These are phyloP conservation scores for Moesziomyces parantarcticus DNA, from an alignment of 1,284 basidiomycete species.

Conservation along the genomic window DNA sequence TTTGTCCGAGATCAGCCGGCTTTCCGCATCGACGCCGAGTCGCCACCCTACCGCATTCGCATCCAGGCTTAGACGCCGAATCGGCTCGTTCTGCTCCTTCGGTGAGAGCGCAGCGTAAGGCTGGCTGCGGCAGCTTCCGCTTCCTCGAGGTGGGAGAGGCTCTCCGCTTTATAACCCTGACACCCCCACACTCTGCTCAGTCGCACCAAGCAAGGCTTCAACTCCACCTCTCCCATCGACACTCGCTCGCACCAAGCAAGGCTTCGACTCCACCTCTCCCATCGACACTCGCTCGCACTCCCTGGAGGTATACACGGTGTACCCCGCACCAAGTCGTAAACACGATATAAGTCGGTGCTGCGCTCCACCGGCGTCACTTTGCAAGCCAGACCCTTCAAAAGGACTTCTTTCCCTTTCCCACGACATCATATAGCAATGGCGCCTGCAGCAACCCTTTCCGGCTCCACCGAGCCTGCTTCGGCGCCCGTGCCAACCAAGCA, in stretches of 20 bases:
- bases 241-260: too few species aligned
- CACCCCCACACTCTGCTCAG: background rate
- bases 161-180: background rate
- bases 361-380: background rate
- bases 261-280: too few species aligned
- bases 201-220: too few species aligned
- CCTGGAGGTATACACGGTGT: too few species aligned
- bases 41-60: background rate
- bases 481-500: conserved; percentile 3
- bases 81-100: too few species aligned
- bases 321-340: too few species aligned
- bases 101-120: too few species aligned
- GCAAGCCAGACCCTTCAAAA: too few species aligned
- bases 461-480: background rate
- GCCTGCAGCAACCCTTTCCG: background rate
- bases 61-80: background rate
- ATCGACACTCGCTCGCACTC: too few species aligned
- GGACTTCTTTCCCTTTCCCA: too few species aligned
- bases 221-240: too few species aligned
- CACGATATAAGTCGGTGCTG: background rate
- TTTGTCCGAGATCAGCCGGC: too few species aligned
- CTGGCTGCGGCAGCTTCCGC: background rate
- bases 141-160: background rate
- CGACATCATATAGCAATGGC: background rate
- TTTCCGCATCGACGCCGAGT: background rate